Conservation (phyloP, 495 filamentous ascomycete genomes). For the Aspergillus funiculosus region DNA sequence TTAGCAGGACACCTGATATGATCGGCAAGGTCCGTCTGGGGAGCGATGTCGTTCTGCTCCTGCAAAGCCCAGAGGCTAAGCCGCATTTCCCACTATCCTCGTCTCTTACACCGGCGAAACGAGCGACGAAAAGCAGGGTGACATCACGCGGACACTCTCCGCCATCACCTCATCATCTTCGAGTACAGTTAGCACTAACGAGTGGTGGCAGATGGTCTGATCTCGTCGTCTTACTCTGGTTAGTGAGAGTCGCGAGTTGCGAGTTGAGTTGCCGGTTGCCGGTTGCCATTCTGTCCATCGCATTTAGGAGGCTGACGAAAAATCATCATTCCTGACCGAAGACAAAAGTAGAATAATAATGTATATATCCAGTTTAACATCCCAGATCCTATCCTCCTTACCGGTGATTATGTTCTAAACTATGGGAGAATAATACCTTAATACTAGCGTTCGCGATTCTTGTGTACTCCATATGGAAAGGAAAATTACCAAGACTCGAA, state of each 20-base stretch:
- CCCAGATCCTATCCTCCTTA: too few species aligned
- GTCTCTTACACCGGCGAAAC: constrained; percentile 14
- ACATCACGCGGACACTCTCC: constrained; percentile 22
- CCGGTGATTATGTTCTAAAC: too few species aligned
- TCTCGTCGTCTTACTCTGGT: neutral
- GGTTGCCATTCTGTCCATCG: neutral
- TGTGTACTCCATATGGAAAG: too few species aligned
- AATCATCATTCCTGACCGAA: neutral
- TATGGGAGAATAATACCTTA: too few species aligned
- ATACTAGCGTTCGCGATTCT: too few species aligned
- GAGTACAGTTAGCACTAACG: too few species aligned
- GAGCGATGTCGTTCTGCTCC: neutral
- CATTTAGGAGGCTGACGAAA: neutral
- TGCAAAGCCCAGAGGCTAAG: constrained; percentile 6
- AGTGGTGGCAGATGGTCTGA: constrained; percentile 16
- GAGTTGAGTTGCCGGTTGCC: too few species aligned
- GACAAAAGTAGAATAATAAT: neutral
- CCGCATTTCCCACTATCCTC: constrained; percentile 12
- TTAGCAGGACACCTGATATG: constrained; percentile 5
- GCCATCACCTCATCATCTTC: constrained; percentile 11
- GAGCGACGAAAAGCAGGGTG: constrained; percentile 12
- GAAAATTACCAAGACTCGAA: too few species aligned
- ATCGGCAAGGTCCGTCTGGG: constrained; percentile 16
- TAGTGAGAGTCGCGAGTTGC: too few species aligned
- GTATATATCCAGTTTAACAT: neutral